These are phyloP conservation scores for Sporothrix pseudoabietina DNA, from an alignment of 2,329 filamentous ascomycete species.

Conservation along the genomic window DNA sequence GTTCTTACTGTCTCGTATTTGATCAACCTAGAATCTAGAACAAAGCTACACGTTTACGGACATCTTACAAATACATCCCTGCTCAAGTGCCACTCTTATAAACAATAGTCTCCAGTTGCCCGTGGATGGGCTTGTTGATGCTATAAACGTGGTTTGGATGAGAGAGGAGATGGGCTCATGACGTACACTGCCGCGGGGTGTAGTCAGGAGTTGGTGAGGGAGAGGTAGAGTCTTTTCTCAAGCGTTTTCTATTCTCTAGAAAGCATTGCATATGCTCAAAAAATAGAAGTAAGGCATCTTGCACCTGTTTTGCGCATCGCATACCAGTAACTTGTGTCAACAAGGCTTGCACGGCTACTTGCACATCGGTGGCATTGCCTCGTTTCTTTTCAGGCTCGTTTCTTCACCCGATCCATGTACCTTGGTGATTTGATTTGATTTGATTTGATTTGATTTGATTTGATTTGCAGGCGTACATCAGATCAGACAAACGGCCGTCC, in stretches of 20 bases:
- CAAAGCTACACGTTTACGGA: neutral
- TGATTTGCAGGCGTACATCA: neutral
- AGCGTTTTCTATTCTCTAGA: neutral
- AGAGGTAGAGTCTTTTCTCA: neutral
- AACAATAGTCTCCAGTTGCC: neutral
- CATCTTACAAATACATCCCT: neutral
- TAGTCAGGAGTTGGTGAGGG: neutral
- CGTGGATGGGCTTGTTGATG: neutral
- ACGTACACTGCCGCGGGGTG: neutral
- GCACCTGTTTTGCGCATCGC: neutral
- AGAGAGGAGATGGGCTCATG: neutral
- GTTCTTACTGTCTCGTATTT: neutral
- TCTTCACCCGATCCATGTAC: neutral
- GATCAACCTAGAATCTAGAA: neutral
- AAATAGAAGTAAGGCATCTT: neutral
- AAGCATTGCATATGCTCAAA: neutral
- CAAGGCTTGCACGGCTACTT: neutral
- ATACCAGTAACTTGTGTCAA: neutral
- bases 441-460: neutral
- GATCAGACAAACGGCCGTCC: neutral
- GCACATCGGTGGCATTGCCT: neutral
- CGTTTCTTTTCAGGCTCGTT: neutral
- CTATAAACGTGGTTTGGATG: conserved; percentile 11
- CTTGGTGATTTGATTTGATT: neutral
- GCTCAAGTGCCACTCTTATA: neutral